Percentiles rank a stretch among this genome's conserved stretches.
phyloP scores from a whole-genome alignment of 2,329 filamentous ascomycete species.

The Colletotrichum sansevieriae region DNA sequence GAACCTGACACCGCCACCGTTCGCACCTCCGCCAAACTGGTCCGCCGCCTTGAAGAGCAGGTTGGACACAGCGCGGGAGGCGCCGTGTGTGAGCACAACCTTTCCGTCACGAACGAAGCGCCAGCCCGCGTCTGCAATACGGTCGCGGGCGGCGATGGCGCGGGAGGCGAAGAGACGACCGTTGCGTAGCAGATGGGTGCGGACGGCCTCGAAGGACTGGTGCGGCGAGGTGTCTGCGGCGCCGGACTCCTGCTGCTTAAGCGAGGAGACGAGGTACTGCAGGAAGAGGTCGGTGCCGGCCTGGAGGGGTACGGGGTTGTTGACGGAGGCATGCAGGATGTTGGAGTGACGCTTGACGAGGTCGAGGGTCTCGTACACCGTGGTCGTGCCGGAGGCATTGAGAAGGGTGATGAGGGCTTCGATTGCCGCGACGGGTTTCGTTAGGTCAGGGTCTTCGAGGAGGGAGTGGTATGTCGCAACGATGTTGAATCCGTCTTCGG shows the following conservation, averaged over 20 bases:
- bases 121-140: constrained; percentile 84
- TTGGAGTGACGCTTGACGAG: constrained; percentile 83
- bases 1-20: constrained; percentile 74
- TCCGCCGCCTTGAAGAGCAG: constrained; percentile 80
- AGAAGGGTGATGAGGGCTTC: constrained; percentile 91
- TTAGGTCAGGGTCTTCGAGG: constrained; percentile 82
- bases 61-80: constrained; percentile 84
- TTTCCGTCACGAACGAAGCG: constrained; percentile 83
- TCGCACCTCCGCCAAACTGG: constrained; percentile 68
- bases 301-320: constrained; percentile 91
- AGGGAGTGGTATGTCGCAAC: constrained; percentile 68
- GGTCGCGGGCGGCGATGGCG: constrained; percentile 86
- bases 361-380: constrained; percentile 93
- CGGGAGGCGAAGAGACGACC: constrained; percentile 87
- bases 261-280: constrained; percentile 86
- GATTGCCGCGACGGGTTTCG: constrained; percentile 95
- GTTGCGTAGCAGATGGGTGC: constrained; percentile 87
- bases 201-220: constrained; percentile 80
- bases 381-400: constrained; percentile 81
- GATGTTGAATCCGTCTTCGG: constrained; percentile 57
- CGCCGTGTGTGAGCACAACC: constrained; percentile 91
- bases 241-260: constrained; percentile 65
- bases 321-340: constrained; percentile 81
- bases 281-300: constrained; percentile 97
- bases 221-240: constrained; percentile 45